Conservation (phyloP, 208 protist species). For the Porcisia hertigi region DNA sequence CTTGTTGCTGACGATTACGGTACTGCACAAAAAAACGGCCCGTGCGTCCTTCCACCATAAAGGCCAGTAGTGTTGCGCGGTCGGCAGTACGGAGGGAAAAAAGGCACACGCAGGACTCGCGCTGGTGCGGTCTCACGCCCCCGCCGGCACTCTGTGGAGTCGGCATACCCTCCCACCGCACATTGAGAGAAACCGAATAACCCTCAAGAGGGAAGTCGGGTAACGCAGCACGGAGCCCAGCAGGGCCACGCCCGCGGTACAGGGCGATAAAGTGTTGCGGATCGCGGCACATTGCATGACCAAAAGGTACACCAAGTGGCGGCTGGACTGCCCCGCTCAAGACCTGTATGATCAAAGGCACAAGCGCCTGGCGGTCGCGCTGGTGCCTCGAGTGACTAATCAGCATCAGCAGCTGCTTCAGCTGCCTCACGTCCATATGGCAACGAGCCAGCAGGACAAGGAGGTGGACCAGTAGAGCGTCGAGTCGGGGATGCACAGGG, state of each 20-base stretch:
- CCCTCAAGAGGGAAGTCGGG: conserved; percentile 64
- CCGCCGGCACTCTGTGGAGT: neutral
- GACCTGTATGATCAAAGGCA: conserved; percentile 59
- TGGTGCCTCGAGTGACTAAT: conserved; percentile 48
- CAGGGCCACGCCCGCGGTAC: conserved; percentile 38
- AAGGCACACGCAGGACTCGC: conserved; percentile 18
- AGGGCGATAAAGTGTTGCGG: conserved; percentile 35
- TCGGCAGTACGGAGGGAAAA: conserved; percentile 34
- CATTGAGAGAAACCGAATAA: conserved; percentile 73
- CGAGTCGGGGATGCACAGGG: conserved; percentile 16
- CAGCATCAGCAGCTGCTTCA: conserved; percentile 73
- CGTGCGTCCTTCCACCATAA: conserved; percentile 30
- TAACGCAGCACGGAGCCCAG: conserved; percentile 59
- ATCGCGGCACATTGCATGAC: neutral
- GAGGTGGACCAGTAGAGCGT: conserved; percentile 37
- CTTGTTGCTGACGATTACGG: conserved; percentile 32
- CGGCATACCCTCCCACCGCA: conserved; percentile 51
- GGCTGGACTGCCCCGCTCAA: conserved; percentile 43
- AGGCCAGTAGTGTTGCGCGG: conserved; percentile 28
- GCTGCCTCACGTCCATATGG: conserved; percentile 74
- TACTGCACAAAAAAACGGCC: conserved; percentile 33
- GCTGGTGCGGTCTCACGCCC: neutral
- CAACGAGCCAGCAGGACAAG: conserved; percentile 50
- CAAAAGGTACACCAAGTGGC: neutral
- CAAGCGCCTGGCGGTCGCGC: conserved; percentile 36